These are phyloP conservation scores for Podaxis pistillaris DNA, from an alignment of 768 basidiomycete species.

Conservation along the genomic window DNA sequence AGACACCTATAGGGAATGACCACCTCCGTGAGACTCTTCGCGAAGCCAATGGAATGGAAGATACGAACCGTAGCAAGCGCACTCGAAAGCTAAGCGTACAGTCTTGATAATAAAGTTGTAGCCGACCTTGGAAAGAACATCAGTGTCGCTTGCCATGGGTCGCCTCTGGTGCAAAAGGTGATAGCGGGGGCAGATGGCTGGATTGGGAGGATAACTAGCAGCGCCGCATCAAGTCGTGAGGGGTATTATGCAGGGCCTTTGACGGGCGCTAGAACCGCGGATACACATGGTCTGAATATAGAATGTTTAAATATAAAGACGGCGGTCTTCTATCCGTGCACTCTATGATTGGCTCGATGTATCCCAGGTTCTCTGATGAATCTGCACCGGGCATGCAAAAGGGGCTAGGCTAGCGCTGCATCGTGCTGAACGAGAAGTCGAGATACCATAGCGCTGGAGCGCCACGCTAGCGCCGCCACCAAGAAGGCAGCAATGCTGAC, in stretches of 20 bases:
- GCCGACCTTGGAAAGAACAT: slow-evolving; percentile 16
- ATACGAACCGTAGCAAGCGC: slow-evolving; percentile 17
- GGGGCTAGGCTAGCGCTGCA: no score
- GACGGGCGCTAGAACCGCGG: background rate
- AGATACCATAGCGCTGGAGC: no score
- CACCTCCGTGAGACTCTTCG: background rate
- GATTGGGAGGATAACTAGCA: background rate
- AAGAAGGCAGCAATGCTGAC: no score
- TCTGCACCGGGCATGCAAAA: no score
- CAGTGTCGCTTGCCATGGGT: slow-evolving; percentile 7
- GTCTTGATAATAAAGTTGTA: slow-evolving; percentile 18
- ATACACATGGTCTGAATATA: no score
- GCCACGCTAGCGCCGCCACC: no score
- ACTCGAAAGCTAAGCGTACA: slow-evolving; percentile 18
- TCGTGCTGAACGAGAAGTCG: no score
- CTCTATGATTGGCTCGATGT: no score
- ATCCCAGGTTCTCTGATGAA: no score
- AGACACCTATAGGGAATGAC: slow-evolving; percentile 4
- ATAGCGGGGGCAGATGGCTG: background rate
- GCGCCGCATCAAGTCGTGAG: background rate
- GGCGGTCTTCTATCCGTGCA: no score
- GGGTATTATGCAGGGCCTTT: background rate
- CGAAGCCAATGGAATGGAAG: background rate
- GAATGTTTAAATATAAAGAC: background rate
- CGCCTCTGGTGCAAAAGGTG: background rate